Base-by-base conservation (phyloP, 2,329 filamentous ascomycete genomes). In the Alternaria ethzedia region DNA sequence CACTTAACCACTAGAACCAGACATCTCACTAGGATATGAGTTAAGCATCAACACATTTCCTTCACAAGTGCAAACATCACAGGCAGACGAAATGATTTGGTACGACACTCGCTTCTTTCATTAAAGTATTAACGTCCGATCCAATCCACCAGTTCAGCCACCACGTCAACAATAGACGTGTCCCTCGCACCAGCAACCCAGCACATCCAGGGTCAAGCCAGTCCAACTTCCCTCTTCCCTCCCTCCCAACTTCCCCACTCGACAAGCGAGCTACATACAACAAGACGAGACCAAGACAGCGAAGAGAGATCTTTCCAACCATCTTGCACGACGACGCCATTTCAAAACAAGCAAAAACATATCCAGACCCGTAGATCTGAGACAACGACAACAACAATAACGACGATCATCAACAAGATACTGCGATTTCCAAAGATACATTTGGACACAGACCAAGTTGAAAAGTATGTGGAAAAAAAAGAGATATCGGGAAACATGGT, bases 101-200 rank as follows among this genome's bases (percentile, higher is more conserved):
- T 44, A 57, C 55, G 49, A 54, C 54, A 52, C 46, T 59, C 30
- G 46, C 55, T 63, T 59, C 41, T 57, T 63, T 63, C 57, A 62
- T 59, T 59, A 62, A 32, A 58, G 32, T 62, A 62, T 62, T 62
- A 62, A 58, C 59, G 47, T 62, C 50, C 36, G 20, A 52, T 52
- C 49, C 49, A 52, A 52, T 30, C 47, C 54, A 57, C 54, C 21
- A 44, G 25, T n/a, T 17, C 41, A 23, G 13, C 41, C 25, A 46
- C 41, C 13, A 57, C 58, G 58, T 61, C 32, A 61, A 61, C 47
- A 36, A 49, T 20, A 59, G 26, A 54, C 43, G 43, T 15, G 10
- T 32, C 25, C 51, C 17, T 58, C 36, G 6, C 21, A 59, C 45
- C 30, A 41, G 30, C 49, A 1, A 7, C 28, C 49, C 28, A n/a